Conservation (phyloP, 352 stramenopile genomes). For the Thraustotheca clavata region DNA sequence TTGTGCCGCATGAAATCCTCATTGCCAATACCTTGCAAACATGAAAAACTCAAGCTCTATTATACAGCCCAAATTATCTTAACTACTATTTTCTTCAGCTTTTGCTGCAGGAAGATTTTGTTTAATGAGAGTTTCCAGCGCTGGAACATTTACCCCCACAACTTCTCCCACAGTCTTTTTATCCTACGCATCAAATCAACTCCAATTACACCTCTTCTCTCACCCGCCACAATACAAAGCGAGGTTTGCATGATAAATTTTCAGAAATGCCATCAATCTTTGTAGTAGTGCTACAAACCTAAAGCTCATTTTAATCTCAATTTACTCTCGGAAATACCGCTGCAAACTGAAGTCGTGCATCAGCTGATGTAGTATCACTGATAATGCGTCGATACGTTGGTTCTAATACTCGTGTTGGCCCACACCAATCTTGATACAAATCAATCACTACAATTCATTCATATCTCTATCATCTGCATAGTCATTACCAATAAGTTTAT, state of each 20-base stretch:
- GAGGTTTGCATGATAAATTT: constrained; percentile 13
- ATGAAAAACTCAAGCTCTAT: too few species aligned
- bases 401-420: constrained; percentile 8
- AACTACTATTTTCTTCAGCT: constrained; percentile 7
- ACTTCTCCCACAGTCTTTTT: constrained; percentile 16
- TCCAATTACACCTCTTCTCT: background rate
- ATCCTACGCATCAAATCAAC: background rate
- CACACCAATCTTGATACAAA: constrained; percentile 21
- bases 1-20: too few species aligned
- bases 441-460: constrained; percentile 3
- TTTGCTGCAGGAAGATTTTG: constrained; percentile 15
- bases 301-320: background rate
- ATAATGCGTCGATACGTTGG: constrained; percentile 16
- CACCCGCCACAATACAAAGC: constrained; percentile 17
- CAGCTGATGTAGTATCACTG: background rate
- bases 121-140: constrained; percentile 15
- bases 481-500: constrained; percentile 16
- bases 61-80: too few species aligned
- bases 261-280: constrained; percentile 18
- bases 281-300: background rate
- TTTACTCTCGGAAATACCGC: background rate
- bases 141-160: constrained; percentile 17
- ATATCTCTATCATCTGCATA: background rate
- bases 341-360: constrained; percentile 10
- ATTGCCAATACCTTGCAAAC: too few species aligned